phyloP scores from a whole-genome alignment of 768 basidiomycete species.

The Amanita inopinata region DNA sequence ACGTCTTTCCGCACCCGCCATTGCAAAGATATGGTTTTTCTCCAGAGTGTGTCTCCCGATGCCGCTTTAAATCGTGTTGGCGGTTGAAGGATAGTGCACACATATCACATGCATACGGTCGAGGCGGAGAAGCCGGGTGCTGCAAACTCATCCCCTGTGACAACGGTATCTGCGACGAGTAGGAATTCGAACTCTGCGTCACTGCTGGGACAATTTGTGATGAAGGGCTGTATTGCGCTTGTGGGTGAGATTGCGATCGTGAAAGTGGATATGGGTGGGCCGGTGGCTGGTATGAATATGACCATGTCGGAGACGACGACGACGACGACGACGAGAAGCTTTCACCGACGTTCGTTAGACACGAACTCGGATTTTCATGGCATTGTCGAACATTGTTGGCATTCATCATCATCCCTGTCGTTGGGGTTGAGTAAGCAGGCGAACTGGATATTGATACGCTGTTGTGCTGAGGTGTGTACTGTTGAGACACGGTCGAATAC shows the following conservation, averaged over 20 bases:
- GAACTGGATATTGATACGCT: background rate
- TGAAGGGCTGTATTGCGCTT: constrained; percentile 16
- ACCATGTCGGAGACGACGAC: constrained; percentile 13
- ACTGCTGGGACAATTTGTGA: constrained; percentile 15
- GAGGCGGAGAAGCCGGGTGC: constrained; percentile 47
- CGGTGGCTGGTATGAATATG: too few relatives aligned
- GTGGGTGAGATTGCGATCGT: constrained; percentile 34
- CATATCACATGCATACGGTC: constrained; percentile 60
- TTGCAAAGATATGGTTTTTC: constrained; percentile 81
- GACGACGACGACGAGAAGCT: background rate
- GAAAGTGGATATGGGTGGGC: constrained; percentile 24
- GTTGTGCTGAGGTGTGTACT: background rate
- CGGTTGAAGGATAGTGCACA: constrained; percentile 80
- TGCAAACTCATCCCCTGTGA: constrained; percentile 29
- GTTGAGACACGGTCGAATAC: background rate
- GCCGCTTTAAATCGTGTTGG: constrained; percentile 78
- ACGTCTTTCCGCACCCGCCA: constrained; percentile 79
- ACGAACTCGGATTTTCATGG: background rate
- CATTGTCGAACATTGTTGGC: background rate
- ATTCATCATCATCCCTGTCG: background rate
- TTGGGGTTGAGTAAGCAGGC: constrained; percentile 1
- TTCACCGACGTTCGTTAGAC: background rate
- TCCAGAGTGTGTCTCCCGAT: constrained; percentile 77
- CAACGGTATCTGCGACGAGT: constrained; percentile 25
- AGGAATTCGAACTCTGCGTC: constrained; percentile 15